Base-by-base conservation (phyloP, 1,284 basidiomycete genomes). In the Melampsora americana region DNA sequence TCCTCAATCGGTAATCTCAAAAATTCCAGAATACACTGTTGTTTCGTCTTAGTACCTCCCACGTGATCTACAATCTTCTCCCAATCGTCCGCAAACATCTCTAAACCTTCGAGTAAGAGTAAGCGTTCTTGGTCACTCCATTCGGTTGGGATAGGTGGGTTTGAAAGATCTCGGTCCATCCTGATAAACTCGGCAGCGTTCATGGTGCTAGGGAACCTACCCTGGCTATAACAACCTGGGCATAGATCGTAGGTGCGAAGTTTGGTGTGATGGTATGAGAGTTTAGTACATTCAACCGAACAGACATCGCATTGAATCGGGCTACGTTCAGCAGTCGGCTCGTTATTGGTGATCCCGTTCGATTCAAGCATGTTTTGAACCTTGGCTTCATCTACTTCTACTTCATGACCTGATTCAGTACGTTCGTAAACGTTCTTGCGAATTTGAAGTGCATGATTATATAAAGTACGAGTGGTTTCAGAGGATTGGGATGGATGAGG, bases 61-160 rank as follows among this genome's bases (percentile, higher is more conserved):
- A 99, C 93, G 82, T 99, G 95, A 79, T 93, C 90, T 78, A 93
- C 90, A 77, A 99, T 90, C 48, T 89, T 88, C 35, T 89, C 89
- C 95, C 95, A 99, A 82, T 98, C 95, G 82, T 98, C 95, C 79
- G 97, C 93, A 83, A 90, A 94, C 92, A 99, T 95, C 84, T 99
- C 95, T 68, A 99, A 88, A 20, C 90, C 96, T 84, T 99, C 95
- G 23, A 99, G 87, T 18, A 99, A 86, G 1, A 92, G 84, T 16
- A 99, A 84, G 23, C 91, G 87, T 84, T 99, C 96, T 82, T 94
- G 90, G 82, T 97, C 94, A 4, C 89, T 87, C 96, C 96, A 99
- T 79, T 90, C 89, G 79, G 90, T 88, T 16, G 80, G 82, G 60
- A 87, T 26, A 84, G 85, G 0, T 86, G 86, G 18, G 85, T 86